Evolutionary conservation across 1,284 basidiomycete genomes (phyloP).

Genomic region (Malassezia cuniculi): DNA sequence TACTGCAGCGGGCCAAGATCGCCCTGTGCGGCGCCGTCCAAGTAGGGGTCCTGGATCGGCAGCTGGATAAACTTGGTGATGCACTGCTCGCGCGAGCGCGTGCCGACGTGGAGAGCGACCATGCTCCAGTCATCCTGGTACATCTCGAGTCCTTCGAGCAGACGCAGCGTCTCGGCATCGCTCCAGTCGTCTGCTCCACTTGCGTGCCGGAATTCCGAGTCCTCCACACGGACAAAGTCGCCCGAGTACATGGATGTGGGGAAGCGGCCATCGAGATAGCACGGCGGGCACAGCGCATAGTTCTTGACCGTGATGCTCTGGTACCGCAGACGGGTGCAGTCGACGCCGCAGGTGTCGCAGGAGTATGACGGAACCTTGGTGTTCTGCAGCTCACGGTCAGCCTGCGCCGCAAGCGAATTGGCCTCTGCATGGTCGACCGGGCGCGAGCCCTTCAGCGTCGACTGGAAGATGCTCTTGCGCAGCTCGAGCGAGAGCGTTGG

Average conservation of each 20-base stretch:
- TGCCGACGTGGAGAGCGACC: conserved; percentile 81
- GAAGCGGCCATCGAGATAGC: conserved; percentile 92
- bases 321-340: conserved; percentile 77
- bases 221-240: conserved; percentile 79
- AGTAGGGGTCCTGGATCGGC: conserved; percentile 88
- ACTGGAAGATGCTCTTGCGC: conserved; percentile 39
- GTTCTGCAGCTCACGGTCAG: conserved; percentile 47
- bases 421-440: conserved; percentile 35
- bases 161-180: conserved; percentile 73
- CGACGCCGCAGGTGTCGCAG: conserved; percentile 87
- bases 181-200: conserved; percentile 62
- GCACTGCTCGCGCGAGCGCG: conserved; percentile 81
- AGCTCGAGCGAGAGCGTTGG: conserved; percentile 50
- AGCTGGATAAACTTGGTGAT: conserved; percentile 88
- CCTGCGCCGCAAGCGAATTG: conserved; percentile 39
- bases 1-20: conserved; percentile 66
- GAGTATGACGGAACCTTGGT: conserved; percentile 52
- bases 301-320: conserved; percentile 78
- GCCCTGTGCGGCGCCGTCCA: conserved; percentile 48
- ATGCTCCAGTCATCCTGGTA: conserved; percentile 91
- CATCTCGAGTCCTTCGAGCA: conserved; percentile 94
- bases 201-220: conserved; percentile 47
- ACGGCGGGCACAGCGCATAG: conserved; percentile 55
- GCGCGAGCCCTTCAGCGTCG: conserved; percentile 36
- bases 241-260: conserved; percentile 90